Evolutionary conservation across 2,329 filamentous ascomycete species (phyloP), one percentile per base, ranked within the genome.

Genomic region (Cytospora leucostoma): DNA sequence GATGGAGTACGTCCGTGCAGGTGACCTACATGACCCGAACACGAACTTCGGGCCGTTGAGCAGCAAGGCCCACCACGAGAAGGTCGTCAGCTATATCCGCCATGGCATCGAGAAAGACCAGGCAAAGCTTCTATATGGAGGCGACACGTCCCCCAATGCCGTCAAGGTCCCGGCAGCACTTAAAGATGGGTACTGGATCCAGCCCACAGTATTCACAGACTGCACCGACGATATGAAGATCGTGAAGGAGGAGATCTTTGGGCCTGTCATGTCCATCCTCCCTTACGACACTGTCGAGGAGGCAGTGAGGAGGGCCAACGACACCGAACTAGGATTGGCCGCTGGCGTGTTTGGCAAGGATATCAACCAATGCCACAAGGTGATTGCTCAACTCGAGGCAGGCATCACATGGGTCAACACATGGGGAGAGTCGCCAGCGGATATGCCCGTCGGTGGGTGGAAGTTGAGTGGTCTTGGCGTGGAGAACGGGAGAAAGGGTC

Each of bases 341-440:
- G 93, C 92, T 0, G 92, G 92, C 21, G 90, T 96, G 1, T 94
- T 96, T 69, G 91, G 91, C 0, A 85, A 84, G 64, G 86, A 96
- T 68, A 75, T 96, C 59, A 89, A 91, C 69, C 73, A 83, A 55
- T 92, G 90, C 61, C 91, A 96, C 71, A 80, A 84, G 51, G 84
- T 94, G 1, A 81, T 94, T 50, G 82, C 84, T 32, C 82, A 85
- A 71, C 78, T 96, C 6, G 84, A 96, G 72, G 92, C 92, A 0
- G 92, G 92, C 38, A 96, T 96, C 71, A 96, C 91, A 1, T 96
- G 92, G 92, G 83, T 96, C 59, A 96, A 96, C 74, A 93, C 91
- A 0, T 96, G 93, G 93, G 92, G 93, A n/a, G 92, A 96, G 78
- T 89, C 85, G 56, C 92, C 92, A 0, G 91, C 93, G 0, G 92